Base-by-base conservation (phyloP, 2,329 filamentous ascomycete genomes). In the Coccinonectria pachysandricola region DNA sequence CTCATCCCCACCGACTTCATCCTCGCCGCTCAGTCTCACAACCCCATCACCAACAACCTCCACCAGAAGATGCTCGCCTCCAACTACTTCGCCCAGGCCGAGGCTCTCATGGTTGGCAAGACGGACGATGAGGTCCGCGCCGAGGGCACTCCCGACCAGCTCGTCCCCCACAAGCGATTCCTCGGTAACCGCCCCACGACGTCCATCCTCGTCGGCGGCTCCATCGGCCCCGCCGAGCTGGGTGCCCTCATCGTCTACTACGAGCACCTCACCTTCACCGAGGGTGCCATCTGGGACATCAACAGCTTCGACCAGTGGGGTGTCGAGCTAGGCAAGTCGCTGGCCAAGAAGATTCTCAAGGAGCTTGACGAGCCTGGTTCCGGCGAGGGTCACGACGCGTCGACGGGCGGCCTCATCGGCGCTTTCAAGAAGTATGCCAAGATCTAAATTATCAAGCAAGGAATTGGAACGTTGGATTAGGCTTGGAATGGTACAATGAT, bases 301-400 rank as follows among this genome's bases (percentile, higher is more conserved):
- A 98, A 98, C 75, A 86, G 79, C 51, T 98, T 96, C 54, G 91
- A 98, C 64, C 91, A 98, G 69, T 98, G 91, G 91, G 91, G 91
- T 62, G 91, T 98, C 22, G 91, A 98, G 70, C 68, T 98, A 36
- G 91, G 91, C 57, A 98, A 98, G 79, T 77, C 80, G 20, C 66
- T 98, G 42, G 91, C 91, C 36, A 96, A 88, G 77, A 87, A 85
- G 65, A 86, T 87, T 39, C 78, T 84, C 46, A 59, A 60, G 49
- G 91, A 98, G 68, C 71, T 98, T 32, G 86, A 95, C 41, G 70
- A 79, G 52, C 58, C 70, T n/a, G 82, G 74, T 35, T 75, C 72
- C 45, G 76, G 76, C 28, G 64, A 64, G 32, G 72, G 70, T 32
- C 91, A 98, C 60, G 91, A 98, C 56, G 64, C 75, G 36, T 91